A percentile compares a stretch with the other conserved stretches of the same genome.
phyloP scores from a whole-genome alignment of 2,329 filamentous ascomycete species.

The Iodosphaeria phyllophila region DNA sequence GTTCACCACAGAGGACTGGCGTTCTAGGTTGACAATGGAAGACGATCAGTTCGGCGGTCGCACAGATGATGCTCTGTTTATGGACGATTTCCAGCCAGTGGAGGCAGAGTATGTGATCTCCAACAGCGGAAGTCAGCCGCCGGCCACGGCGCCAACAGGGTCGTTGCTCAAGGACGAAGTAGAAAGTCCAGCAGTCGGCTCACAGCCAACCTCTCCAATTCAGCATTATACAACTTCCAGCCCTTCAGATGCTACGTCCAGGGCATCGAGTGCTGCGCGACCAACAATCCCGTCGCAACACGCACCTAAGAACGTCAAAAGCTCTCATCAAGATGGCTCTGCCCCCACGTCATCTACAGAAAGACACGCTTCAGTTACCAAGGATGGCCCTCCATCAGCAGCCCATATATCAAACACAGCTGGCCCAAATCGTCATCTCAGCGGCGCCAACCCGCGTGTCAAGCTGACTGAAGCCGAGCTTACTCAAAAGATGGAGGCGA shows the following conservation, averaged over 20 bases:
- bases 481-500: constrained; percentile 38
- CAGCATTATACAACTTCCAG: too few relatives aligned
- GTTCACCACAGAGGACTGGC: too few relatives aligned
- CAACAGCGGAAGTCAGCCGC: not conserved
- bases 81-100: constrained; percentile 42
- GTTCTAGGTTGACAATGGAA: too few relatives aligned
- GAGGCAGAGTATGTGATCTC: constrained; percentile 11
- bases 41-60: constrained; percentile 42
- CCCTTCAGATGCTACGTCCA: too few relatives aligned
- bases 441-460: constrained; percentile 37
- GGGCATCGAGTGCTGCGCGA: too few relatives aligned
- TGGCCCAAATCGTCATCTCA: constrained; percentile 24
- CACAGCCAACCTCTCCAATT: too few relatives aligned
- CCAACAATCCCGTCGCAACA: not conserved
- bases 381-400: not conserved
- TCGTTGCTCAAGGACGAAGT: too few relatives aligned
- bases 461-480: constrained; percentile 42
- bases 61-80: constrained; percentile 43
- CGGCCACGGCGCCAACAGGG: too few relatives aligned
- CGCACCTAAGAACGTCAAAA: not conserved
- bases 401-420: constrained; percentile 15
- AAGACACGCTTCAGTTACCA: not conserved
- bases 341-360: not conserved
- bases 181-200: too few relatives aligned
- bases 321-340: not conserved